phyloP scores from a whole-genome alignment of 768 basidiomycete species.

The Auricularia heimuer region DNA sequence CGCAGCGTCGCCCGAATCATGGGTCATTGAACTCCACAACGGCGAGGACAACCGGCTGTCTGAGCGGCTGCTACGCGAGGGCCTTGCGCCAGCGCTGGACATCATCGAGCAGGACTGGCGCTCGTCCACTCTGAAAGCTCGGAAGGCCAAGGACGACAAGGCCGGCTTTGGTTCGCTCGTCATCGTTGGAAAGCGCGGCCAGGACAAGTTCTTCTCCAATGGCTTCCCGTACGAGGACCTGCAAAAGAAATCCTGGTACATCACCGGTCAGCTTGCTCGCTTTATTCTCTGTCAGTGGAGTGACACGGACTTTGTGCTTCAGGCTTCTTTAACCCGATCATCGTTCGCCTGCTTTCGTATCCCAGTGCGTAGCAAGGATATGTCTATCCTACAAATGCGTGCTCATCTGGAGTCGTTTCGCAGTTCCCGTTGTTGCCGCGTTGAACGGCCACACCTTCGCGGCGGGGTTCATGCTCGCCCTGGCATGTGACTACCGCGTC shows the following conservation, averaged over 20 bases:
- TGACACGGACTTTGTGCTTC: too few relatives aligned
- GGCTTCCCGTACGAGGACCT: constrained; percentile 9
- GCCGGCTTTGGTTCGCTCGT: constrained; percentile 10
- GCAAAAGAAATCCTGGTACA: not conserved
- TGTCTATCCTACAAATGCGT: too few relatives aligned
- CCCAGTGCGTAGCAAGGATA: too few relatives aligned
- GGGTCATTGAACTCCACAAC: constrained; percentile 13
- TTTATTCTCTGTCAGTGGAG: too few relatives aligned
- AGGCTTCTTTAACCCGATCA: too few relatives aligned
- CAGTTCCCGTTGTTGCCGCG: constrained; percentile 24
- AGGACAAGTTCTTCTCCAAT: constrained; percentile 15
- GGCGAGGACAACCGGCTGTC: constrained; percentile 12
- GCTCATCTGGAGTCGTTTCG: not conserved
- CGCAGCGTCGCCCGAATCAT: constrained; percentile 5
- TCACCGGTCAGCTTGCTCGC: too few relatives aligned
- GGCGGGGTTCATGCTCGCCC: constrained; percentile 66
- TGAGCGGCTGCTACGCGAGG: constrained; percentile 6
- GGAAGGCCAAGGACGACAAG: constrained; percentile 4
- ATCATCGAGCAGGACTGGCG: constrained; percentile 12
- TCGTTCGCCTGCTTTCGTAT: too few relatives aligned
- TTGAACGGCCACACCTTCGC: constrained; percentile 85
- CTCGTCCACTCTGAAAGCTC: not conserved
- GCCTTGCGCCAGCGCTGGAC: constrained; percentile 11
- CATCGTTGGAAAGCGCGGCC: constrained; percentile 8
- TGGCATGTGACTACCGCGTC: constrained; percentile 81